These are phyloP conservation scores for Heliocybe sulcata DNA, from an alignment of 1,284 basidiomycete species.

Conservation along the genomic window DNA sequence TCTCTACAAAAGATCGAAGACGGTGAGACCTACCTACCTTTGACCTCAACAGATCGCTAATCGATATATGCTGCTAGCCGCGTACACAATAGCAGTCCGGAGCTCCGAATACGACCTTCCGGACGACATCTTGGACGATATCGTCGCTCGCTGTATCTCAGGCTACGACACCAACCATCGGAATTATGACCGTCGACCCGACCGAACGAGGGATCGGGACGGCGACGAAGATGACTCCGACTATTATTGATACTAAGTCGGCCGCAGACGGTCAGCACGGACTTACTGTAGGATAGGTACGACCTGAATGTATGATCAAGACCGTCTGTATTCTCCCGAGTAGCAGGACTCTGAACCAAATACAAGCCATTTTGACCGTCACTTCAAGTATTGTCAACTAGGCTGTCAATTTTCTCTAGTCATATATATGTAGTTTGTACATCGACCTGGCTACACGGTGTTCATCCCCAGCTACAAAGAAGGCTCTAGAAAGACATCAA, in stretches of 20 bases:
- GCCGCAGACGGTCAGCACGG: not conserved
- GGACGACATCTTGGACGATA: conserved; percentile 58
- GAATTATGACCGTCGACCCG: conserved; percentile 12
- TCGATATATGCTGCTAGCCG: conserved; percentile 33
- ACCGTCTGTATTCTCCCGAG: too few relatives aligned
- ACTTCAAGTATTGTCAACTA: too few relatives aligned
- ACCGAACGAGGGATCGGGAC: conserved; percentile 17
- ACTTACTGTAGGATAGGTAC: not conserved
- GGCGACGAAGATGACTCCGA: conserved; percentile 17
- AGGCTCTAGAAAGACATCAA: not conserved
- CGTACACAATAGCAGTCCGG: conserved; percentile 63
- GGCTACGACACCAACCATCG: conserved; percentile 12
- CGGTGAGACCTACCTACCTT: conserved; percentile 38
- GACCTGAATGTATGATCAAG: not conserved
- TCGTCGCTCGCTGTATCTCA: conserved; percentile 45
- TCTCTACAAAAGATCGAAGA: conserved; percentile 93
- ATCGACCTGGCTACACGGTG: not conserved
- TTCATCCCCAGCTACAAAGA: not conserved
- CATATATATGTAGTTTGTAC: not conserved
- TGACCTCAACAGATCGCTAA: not conserved
- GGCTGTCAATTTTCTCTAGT: too few relatives aligned
- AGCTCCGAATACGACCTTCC: conserved; percentile 65
- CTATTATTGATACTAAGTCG: not conserved
- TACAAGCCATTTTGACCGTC: too few relatives aligned
- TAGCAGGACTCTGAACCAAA: too few relatives aligned